These are phyloP conservation scores for Annona squamosa DNA, from an alignment of 164 flowering plant species.

Conservation along the genomic window DNA sequence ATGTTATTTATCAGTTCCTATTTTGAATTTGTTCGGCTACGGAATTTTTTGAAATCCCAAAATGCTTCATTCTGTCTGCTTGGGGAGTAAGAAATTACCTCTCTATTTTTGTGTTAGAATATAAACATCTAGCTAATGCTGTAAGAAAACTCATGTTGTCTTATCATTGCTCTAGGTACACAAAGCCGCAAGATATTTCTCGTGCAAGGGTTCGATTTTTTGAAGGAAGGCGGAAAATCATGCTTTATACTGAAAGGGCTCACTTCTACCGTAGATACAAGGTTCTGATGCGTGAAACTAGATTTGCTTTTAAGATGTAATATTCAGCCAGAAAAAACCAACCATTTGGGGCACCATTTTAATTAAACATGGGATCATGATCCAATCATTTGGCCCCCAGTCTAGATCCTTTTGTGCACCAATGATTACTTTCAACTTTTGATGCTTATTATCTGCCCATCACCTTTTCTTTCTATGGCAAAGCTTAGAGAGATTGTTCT, in stretches of 20 bases:
- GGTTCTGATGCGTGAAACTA: constrained; percentile 27
- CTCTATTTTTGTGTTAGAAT: neutral
- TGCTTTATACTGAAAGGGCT: constrained; percentile 88
- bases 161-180: constrained; percentile 38
- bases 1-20: constrained; percentile 84
- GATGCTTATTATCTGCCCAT: too few species aligned
- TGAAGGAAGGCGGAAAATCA: constrained; percentile 62
- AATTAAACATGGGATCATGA: neutral
- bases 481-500: too few species aligned
- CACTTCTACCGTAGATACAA: constrained; percentile 92
- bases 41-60: constrained; percentile 75
- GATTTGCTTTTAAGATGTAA: too few species aligned
- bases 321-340: too few species aligned
- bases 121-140: neutral
- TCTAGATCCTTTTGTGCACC: too few species aligned
- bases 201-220: constrained; percentile 76
- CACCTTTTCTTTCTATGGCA: too few species aligned
- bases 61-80: constrained; percentile 77
- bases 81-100: constrained; percentile 59
- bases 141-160: neutral
- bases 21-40: constrained; percentile 71
- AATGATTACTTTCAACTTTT: too few species aligned
- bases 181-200: constrained; percentile 69
- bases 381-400: neutral
- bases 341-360: too few species aligned